Conservation (phyloP, 164 flowering plant genomes). For the Magnolia changhungtana region DNA sequence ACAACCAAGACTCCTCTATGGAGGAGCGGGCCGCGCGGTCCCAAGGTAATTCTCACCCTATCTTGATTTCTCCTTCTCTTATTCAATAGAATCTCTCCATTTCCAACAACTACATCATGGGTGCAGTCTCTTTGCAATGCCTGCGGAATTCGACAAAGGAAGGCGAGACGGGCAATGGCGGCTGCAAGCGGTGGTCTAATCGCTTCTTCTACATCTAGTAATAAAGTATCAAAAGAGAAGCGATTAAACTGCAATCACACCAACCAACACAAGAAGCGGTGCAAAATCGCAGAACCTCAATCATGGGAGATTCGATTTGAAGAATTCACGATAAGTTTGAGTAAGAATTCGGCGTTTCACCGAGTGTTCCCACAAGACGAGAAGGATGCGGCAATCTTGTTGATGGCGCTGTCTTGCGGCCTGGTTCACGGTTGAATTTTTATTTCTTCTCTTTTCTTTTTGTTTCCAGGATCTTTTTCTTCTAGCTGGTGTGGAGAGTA, state of each 20-base stretch:
- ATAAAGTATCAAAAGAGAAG: constrained; percentile 32
- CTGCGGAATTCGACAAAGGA: constrained; percentile 81
- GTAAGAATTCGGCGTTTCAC: constrained; percentile 50
- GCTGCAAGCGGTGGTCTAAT: constrained; percentile 33
- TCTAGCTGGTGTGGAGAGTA: too few species aligned
- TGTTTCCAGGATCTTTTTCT: too few species aligned
- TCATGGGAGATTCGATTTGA: constrained; percentile 48
- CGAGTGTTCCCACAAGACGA: constrained; percentile 83
- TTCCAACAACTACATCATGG: constrained; percentile 14
- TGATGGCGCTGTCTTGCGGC: constrained; percentile 88
- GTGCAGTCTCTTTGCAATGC: constrained; percentile 82
- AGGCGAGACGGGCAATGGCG: constrained; percentile 59
- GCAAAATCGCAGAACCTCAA: constrained; percentile 26
- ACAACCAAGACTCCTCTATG: constrained; percentile 28
- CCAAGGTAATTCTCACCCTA: constrained; percentile 45
- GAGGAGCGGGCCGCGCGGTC: constrained; percentile 45
- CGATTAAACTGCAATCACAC: constrained; percentile 20
- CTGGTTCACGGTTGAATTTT: constrained; percentile 53
- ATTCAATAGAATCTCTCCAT: background rate
- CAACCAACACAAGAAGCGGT: constrained; percentile 42
- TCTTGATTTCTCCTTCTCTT: background rate
- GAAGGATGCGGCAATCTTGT: constrained; percentile 85
- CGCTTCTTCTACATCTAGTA: constrained; percentile 4
- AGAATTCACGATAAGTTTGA: constrained; percentile 48
- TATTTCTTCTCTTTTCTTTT: background rate